Evolutionary conservation across 805 yeast genomes (phyloP).

Genomic region (Metschnikowia hibisci): DNA sequence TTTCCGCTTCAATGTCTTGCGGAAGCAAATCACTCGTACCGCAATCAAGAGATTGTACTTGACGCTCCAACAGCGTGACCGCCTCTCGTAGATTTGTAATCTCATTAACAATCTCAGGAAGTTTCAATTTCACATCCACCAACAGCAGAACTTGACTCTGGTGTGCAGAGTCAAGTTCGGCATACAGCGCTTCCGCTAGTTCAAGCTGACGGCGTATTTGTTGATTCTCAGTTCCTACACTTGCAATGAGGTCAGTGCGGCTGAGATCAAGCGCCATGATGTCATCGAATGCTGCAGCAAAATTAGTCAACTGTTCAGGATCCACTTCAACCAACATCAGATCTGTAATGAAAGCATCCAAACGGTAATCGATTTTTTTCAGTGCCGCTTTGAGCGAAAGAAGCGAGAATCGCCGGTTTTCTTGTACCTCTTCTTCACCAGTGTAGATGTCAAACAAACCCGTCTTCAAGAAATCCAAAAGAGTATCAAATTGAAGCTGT

Average conservation of each 20-base stretch:
- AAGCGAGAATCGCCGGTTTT: conserved; percentile 17
- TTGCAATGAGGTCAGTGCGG: conserved; percentile 58
- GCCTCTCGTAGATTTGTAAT: conserved; percentile 54
- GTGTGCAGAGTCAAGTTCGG: conserved; percentile 63
- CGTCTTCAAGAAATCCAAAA: conserved; percentile 75
- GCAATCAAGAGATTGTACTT: conserved; percentile 36
- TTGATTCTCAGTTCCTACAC: conserved; percentile 61
- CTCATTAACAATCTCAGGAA: conserved; percentile 75
- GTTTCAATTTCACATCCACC: conserved; percentile 70
- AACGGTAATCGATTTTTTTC: conserved; percentile 31
- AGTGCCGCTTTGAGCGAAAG: conserved; percentile 20
- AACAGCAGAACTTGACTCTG: conserved; percentile 88
- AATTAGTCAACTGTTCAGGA: conserved; percentile 70
- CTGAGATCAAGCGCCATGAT: conserved; percentile 65
- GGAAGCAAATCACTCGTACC: conserved; percentile 28
- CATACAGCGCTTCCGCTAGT: conserved; percentile 49
- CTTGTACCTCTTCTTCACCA: conserved; percentile 24
- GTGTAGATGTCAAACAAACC: conserved; percentile 70
- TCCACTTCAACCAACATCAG: conserved; percentile 69
- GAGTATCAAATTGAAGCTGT: conserved; percentile 65
- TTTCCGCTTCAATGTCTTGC: conserved; percentile 32
- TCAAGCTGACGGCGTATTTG: conserved; percentile 69
- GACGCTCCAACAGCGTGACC: conserved; percentile 30
- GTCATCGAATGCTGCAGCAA: conserved; percentile 69
- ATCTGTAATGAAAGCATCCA: conserved; percentile 72